phyloP scores from a whole-genome alignment of 2,329 filamentous ascomycete species.

The Fusarium robinianum region DNA sequence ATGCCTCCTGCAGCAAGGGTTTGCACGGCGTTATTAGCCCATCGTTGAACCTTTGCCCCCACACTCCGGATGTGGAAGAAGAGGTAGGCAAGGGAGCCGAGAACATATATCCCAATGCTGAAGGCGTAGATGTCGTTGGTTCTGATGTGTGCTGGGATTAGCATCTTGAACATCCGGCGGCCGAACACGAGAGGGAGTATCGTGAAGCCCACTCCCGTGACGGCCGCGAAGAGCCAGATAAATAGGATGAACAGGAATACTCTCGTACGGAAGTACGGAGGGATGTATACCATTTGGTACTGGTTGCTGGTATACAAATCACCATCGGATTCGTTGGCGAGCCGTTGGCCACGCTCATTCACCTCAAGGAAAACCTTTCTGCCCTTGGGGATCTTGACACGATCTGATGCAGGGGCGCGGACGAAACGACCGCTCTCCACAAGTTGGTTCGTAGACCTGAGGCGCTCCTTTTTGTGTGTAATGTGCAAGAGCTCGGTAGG shows the following conservation, averaged over 20 bases:
- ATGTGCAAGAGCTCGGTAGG: slow-evolving; percentile 44
- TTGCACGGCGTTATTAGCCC: slow-evolving; percentile 29
- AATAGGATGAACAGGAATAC: slow-evolving; percentile 84
- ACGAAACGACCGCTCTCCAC: slow-evolving; percentile 80
- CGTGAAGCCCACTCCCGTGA: slow-evolving; percentile 82
- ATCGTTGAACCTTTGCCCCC: slow-evolving; percentile 40
- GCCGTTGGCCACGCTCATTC: slow-evolving; percentile 67
- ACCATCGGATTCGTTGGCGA: slow-evolving; percentile 57
- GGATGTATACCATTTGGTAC: slow-evolving; percentile 78
- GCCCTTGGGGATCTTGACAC: slow-evolving; percentile 90
- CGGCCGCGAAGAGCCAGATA: slow-evolving; percentile 91
- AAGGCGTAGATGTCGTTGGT: slow-evolving; percentile 98
- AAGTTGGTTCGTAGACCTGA: slow-evolving; percentile 59
- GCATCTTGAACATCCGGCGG: slow-evolving; percentile 71
- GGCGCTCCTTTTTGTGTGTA: slow-evolving; percentile 47
- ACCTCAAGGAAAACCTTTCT: slow-evolving; percentile 76
- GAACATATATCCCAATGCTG: slow-evolving; percentile 82
- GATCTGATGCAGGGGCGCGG: slow-evolving; percentile 90
- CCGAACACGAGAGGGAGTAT: slow-evolving; percentile 87
- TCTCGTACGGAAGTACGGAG: slow-evolving; percentile 79
- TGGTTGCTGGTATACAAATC: slow-evolving; percentile 61
- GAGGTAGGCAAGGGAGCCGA: slow-evolving; percentile 70
- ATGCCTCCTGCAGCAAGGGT: slow-evolving; percentile 31
- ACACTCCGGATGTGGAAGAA: slow-evolving; percentile 55
- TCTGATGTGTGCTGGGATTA: slow-evolving; percentile 72